Percentiles rank a stretch among this genome's conserved stretches.
Evolutionary conservation across 768 basidiomycete species (phyloP).

Genomic region (Cystofilobasidium bisporidii): DNA sequence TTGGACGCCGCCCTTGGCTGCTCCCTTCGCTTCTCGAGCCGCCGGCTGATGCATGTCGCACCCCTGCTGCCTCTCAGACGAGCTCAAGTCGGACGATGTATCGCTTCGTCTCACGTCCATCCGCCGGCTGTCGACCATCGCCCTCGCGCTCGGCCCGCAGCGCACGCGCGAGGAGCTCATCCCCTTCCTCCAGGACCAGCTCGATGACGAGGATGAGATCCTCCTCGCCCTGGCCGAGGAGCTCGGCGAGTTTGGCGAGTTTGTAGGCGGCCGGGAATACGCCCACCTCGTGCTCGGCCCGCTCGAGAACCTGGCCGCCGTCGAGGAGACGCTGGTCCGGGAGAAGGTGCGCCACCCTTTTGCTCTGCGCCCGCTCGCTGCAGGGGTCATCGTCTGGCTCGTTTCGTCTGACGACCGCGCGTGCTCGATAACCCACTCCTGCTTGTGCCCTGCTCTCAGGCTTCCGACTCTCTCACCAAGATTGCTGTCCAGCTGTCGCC

Average conservation of each 20-base stretch:
- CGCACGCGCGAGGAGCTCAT: conserved; percentile 91
- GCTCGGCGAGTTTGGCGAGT: conserved; percentile 70
- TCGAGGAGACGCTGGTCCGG: conserved; percentile 94
- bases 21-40: not conserved
- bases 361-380: too few species aligned
- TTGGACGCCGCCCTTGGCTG: not conserved
- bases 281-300: conserved; percentile 84
- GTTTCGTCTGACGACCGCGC: not conserved
- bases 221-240: conserved; percentile 91
- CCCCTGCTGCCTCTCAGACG: conserved; percentile 5
- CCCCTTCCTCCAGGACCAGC: conserved; percentile 95
- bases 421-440: too few species aligned
- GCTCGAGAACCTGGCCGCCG: conserved; percentile 86
- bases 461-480: conserved; percentile 89
- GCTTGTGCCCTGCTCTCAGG: conserved; percentile 46
- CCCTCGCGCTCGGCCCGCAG: conserved; percentile 87
- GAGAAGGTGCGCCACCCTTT: conserved; percentile 84
- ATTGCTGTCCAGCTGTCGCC: conserved; percentile 67
- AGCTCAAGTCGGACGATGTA: conserved; percentile 70
- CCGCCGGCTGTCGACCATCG: conserved; percentile 94
- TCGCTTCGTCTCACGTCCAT: conserved; percentile 91
- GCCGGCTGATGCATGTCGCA: too few species aligned
- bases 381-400: not conserved
- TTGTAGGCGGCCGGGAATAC: conserved; percentile 76
- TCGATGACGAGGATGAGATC: conserved; percentile 99